Base-by-base conservation (phyloP, 345 rosid species). In the Eucalyptus sp. region DNA sequence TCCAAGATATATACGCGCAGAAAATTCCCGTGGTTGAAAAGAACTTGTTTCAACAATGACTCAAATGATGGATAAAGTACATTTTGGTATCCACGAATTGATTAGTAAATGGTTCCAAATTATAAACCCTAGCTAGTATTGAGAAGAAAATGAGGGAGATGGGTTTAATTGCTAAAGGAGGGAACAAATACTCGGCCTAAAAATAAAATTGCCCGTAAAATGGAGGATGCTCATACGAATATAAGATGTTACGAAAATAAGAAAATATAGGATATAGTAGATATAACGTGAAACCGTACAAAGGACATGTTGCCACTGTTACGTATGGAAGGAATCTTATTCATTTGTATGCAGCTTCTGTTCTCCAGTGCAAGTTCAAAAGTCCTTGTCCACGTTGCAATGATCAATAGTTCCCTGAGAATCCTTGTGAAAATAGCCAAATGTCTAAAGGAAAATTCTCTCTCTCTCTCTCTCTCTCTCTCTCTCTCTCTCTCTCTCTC, bases 1-100 rank as follows among this genome's bases (percentile, higher is more conserved):
- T 87, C 93, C 91, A 86, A 89, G 95, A 93, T 92, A 92, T 91
- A 88, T 92, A 91, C 89, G 17, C 17, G 16, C 27, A 60, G 79
- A n/a, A 68, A 76, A 20, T 41, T 76, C 46, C 80, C 68, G 44
- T 41, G 60, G n/a, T 86, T 86, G 60, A 86, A 86, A 51, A 18
- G n/a, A 51, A 86, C 87, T 31, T 51, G 43, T 52, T 31, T 20
- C 46, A 41, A 76, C 46, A 6, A 41, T 37, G 3, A 52, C 58
- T 18, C 7, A 52, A 52, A 52, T 52, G 58, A 76, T 37, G 13
- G 83, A 37, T 43, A 18, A 37, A 76, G 43, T 41, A 37, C 48
- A 37, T 11, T 76, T 76, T 11, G 83, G 48, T 41, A 41, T 18
- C 44, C 83, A 76, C 43, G 48, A 37, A 76, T 76, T 20, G 48